These are phyloP conservation scores for Fusarium domesticum DNA, from an alignment of 2,329 filamentous ascomycete species.

Conservation along the genomic window DNA sequence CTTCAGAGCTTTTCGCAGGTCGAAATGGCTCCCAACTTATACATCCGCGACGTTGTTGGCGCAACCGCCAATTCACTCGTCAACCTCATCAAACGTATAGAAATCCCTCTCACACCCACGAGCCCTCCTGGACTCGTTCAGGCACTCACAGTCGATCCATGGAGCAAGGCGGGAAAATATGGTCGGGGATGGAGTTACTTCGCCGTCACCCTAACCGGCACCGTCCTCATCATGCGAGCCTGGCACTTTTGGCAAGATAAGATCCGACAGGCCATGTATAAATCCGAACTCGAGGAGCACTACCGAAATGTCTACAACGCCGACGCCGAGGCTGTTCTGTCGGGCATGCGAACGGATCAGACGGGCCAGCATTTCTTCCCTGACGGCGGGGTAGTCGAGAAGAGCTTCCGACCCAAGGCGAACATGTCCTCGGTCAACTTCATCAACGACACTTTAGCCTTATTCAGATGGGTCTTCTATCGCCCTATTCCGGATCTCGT, in stretches of 20 bases:
- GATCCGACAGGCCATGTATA: conserved; percentile 83
- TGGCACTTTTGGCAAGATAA: conserved; percentile 95
- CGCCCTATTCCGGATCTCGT: conserved; percentile 74
- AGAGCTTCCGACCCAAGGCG: conserved; percentile 61
- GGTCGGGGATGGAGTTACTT: conserved; percentile 87
- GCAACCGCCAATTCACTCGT: conserved; percentile 36
- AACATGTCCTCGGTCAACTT: conserved; percentile 71
- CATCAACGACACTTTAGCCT: conserved; percentile 75
- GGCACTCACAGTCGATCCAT: conserved; percentile 70
- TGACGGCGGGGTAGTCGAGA: conserved; percentile 55
- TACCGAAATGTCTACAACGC: conserved; percentile 53
- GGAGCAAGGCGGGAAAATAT: conserved; percentile 80
- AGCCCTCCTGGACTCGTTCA: conserved; percentile 61
- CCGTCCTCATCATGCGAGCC: conserved; percentile 66
- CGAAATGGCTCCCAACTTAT: conserved; percentile 42
- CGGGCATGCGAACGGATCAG: conserved; percentile 47
- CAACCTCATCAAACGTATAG: conserved; percentile 52
- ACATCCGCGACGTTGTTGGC: conserved; percentile 33
- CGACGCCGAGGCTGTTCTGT: conserved; percentile 46
- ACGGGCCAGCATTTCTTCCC: conserved; percentile 73
- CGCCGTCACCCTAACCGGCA: conserved; percentile 65
- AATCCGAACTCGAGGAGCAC: conserved; percentile 71
- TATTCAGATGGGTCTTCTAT: conserved; percentile 87
- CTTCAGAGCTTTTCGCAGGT: conserved; percentile 29
- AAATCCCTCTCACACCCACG: conserved; percentile 57